These are phyloP conservation scores for Saccharum hybrid DNA, from an alignment of 202 grass and related monocot species.

Conservation along the genomic window DNA sequence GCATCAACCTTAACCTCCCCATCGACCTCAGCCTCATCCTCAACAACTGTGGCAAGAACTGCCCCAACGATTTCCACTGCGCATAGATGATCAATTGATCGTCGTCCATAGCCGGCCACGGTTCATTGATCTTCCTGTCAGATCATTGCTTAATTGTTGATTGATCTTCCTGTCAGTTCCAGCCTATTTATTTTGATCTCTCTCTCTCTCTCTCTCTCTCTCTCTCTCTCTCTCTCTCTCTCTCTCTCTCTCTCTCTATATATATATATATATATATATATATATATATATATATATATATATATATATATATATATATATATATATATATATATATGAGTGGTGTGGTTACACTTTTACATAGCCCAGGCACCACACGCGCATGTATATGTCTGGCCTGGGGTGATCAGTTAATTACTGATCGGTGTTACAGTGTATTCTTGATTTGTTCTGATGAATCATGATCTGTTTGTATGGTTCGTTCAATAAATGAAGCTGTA, in stretches of 20 bases:
- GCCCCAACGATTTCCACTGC: slow-evolving; percentile 59
- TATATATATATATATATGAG: neutral
- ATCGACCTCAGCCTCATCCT: slow-evolving; percentile 61
- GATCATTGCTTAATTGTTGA: no score
- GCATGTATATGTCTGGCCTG: neutral
- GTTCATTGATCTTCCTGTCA: neutral
- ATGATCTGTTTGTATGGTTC: slow-evolving; percentile 9
- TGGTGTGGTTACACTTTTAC: neutral
- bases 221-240: no score
- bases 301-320: neutral
- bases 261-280: no score
- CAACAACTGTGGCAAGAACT: slow-evolving; percentile 56
- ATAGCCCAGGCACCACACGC: neutral
- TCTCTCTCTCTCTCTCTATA: no score
- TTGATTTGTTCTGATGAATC: neutral
- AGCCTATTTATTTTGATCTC: neutral
- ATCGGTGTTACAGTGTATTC: neutral
- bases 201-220: neutral
- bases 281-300: no score
- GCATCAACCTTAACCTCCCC: slow-evolving; percentile 58
- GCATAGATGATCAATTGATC: neutral
- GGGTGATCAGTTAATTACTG: neutral
- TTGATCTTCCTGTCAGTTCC: neutral
- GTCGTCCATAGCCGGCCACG: neutral
- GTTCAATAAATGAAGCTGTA: neutral